These are phyloP conservation scores for Selaginella tamariscina DNA, from an alignment of 75 land plant species.

Conservation along the genomic window DNA sequence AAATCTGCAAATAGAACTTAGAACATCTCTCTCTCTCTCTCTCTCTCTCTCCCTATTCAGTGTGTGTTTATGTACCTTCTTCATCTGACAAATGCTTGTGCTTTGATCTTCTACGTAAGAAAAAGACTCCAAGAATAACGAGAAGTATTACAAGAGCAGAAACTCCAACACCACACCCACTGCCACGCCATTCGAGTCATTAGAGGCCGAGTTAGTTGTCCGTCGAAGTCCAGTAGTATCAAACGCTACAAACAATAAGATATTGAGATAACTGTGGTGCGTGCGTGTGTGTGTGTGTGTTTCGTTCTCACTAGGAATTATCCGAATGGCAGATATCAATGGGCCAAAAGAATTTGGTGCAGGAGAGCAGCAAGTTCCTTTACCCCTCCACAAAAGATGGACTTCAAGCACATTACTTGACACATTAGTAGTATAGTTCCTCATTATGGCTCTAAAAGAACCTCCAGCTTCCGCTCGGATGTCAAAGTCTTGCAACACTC, in stretches of 20 bases:
- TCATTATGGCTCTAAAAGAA: conserved; percentile 12
- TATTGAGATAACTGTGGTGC: no score
- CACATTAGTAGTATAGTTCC: not conserved
- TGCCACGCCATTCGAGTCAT: not conserved
- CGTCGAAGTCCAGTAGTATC: not conserved
- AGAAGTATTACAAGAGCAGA: not conserved
- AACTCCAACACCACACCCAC: not conserved
- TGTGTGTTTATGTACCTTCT: not conserved
- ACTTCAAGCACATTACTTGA: conserved; percentile 2
- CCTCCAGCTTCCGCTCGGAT: conserved; percentile 40
- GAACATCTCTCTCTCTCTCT: not conserved
- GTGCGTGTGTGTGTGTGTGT: not conserved
- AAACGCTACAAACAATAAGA: not conserved
- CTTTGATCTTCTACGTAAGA: not conserved
- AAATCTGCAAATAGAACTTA: not conserved
- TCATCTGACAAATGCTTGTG: not conserved
- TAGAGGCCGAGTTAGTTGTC: not conserved
- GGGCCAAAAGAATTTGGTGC: not conserved
- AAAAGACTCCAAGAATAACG: not conserved
- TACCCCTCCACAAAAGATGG: conserved; percentile 1
- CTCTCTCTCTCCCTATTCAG: not conserved
- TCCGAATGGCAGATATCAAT: conserved; percentile 4
- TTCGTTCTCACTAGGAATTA: not conserved
- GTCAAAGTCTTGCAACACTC: conserved; percentile 35
- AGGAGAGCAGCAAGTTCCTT: conserved; percentile 4